phyloP scores from a whole-genome alignment of 257 asterid species.

The Mitragyna speciosa region DNA sequence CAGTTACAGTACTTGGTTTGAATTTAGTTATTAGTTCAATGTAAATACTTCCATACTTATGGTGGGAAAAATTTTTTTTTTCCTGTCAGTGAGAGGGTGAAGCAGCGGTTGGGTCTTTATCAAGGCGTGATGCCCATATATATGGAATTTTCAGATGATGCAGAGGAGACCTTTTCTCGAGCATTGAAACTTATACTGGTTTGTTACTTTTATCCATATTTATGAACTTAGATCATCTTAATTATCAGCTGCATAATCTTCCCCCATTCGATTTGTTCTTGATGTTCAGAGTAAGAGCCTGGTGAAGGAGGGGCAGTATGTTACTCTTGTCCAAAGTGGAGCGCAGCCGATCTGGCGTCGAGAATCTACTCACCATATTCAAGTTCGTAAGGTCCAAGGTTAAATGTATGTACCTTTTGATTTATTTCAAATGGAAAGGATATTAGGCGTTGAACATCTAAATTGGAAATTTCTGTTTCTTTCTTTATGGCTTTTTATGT shows the following conservation, averaged over 20 bases:
- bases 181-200: slow-evolving; percentile 85
- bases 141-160: slow-evolving; percentile 84
- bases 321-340: slow-evolving; percentile 97
- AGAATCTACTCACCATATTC: slow-evolving; percentile 92
- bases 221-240: background rate
- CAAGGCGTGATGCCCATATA: slow-evolving; percentile 88
- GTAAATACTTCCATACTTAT: background rate
- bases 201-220: slow-evolving; percentile 21
- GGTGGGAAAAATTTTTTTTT: background rate
- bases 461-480: background rate
- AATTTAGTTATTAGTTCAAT: too few species aligned
- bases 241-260: background rate
- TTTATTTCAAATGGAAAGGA: background rate
- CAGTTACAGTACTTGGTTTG: background rate
- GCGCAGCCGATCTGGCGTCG: slow-evolving; percentile 99
- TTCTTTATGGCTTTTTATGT: background rate
- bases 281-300: slow-evolving; percentile 57
- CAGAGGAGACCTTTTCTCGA: slow-evolving; percentile 86
- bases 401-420: slow-evolving; percentile 33
- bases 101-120: slow-evolving; percentile 80
- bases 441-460: background rate
- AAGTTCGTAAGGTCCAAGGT: slow-evolving; percentile 79
- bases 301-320: slow-evolving; percentile 72
- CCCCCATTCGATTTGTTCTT: slow-evolving; percentile 1
- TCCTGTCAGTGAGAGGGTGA: slow-evolving; percentile 73